Base-by-base conservation (phyloP, 805 yeast species). In the Pichia scutulata region DNA sequence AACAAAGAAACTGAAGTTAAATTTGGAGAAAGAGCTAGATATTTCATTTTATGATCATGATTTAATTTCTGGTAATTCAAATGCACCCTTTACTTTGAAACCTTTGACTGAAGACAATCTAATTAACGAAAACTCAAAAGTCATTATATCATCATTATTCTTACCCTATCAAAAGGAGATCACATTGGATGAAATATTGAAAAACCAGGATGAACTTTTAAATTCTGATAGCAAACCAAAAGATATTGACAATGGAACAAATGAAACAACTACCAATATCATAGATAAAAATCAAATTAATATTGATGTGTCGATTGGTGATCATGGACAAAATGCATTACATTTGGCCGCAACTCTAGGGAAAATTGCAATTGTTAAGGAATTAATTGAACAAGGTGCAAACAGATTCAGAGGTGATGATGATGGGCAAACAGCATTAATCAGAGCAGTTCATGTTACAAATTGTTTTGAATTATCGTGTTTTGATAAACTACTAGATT, bases 291-390 rank as follows among this genome's bases (percentile, higher is more conserved):
- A 28, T 19, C 51, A 46, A 10, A 72, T 87, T 37, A 77, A 80
- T 52, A 73, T 90, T 46, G 93, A 89, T 60, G 87, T 89, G 33
- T 83, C 97, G 1, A 86, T 95, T 43, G 99, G 95, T 67, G 95
- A 87, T 58, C 80, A 84, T 51, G 97, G 98, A 0, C 93, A 93
- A 62, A 85, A 96, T 0, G 89, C 96, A 0, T 73, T 93, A 51
- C 99, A 93, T 67, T 87, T 98, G 95, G 95, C 97, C 4, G 82
- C 97, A 16, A 87, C 97, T 0, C 75, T 93, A 64, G 98, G 95
- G 0, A 80, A 88, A 51, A 68, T 83, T 1, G 70, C 80, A 3
- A 73, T 90, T 47, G 92, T 89, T 3, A 78, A 72, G 42, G 82
- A 82, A 39, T 73, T 88, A 16, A 84, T 93, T 28, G 70, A 76